Evolutionary conservation across 352 stramenopile genomes (phyloP).

Genomic region (Phytophthora uliginosa): DNA sequence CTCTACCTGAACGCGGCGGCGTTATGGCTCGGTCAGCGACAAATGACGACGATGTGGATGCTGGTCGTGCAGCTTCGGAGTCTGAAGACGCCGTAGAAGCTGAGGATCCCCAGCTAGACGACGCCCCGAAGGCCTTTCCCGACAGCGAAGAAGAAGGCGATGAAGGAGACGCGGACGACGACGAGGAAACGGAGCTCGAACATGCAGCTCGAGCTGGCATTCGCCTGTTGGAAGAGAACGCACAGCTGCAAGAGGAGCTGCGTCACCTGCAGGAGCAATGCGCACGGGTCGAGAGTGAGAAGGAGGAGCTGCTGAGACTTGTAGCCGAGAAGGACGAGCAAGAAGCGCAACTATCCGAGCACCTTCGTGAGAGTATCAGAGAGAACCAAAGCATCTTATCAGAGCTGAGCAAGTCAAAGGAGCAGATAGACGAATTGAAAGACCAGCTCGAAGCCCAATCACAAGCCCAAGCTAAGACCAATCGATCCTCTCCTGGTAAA

Average conservation of each 20-base stretch:
- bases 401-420: conserved; percentile 57
- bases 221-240: conserved; percentile 76
- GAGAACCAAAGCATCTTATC: conserved; percentile 63
- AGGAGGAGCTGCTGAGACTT: conserved; percentile 43
- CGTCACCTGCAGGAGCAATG: conserved; percentile 56
- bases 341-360: conserved; percentile 47
- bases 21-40: conserved; percentile 16
- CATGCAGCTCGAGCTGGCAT: conserved; percentile 75
- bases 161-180: conserved; percentile 36
- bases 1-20: neutral
- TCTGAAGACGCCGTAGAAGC: conserved; percentile 6
- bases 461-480: conserved; percentile 20
- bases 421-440: conserved; percentile 38
- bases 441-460: conserved; percentile 29
- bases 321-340: conserved; percentile 54
- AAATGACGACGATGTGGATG: conserved; percentile 4
- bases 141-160: conserved; percentile 32
- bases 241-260: conserved; percentile 71
- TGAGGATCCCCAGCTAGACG: conserved; percentile 28
- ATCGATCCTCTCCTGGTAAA: conserved; percentile 39
- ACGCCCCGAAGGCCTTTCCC: conserved; percentile 22
- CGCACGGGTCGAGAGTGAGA: conserved; percentile 45
- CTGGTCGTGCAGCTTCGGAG: conserved; percentile 1
- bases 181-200: conserved; percentile 58
- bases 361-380: conserved; percentile 64